These are phyloP conservation scores for Clavariopsis aquatica DNA, from an alignment of 495 filamentous ascomycete genomes.

Conservation along the genomic window DNA sequence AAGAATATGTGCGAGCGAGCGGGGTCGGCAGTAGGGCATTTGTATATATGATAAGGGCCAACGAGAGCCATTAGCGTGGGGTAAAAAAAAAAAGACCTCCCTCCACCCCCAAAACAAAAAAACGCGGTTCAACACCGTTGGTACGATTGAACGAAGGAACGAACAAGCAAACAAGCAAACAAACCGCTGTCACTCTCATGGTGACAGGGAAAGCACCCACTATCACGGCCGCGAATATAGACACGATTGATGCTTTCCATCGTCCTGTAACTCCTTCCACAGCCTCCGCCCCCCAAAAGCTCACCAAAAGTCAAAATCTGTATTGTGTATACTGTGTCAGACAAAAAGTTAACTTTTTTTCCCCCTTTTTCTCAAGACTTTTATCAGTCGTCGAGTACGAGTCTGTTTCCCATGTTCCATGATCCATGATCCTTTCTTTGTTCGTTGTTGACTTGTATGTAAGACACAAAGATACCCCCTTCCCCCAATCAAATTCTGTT, in stretches of 20 bases:
- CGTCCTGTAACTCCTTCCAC: neutral
- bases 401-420: no score
- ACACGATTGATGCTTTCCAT: neutral
- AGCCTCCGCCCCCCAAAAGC: neutral
- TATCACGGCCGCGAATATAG: neutral
- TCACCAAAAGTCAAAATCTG: constrained; percentile 5
- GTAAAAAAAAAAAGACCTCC: no score
- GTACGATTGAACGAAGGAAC: neutral
- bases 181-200: neutral
- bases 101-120: no score
- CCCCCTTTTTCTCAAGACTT: neutral
- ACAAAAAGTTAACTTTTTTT: neutral
- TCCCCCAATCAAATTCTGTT: neutral
- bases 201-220: neutral
- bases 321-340: neutral
- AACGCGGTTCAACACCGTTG: neutral
- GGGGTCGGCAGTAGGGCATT: constrained; percentile 16
- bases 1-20: neutral
- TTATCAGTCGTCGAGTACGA: neutral
- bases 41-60: neutral
- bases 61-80: neutral
- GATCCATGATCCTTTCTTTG: neutral
- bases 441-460: neutral
- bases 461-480: constrained; percentile 7
- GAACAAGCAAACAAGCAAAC: no score